A percentile compares a stretch with the other conserved stretches of the same genome.
Evolutionary conservation across 2,329 filamentous ascomycete species (phyloP).

Genomic region (Claviceps cyperi): DNA sequence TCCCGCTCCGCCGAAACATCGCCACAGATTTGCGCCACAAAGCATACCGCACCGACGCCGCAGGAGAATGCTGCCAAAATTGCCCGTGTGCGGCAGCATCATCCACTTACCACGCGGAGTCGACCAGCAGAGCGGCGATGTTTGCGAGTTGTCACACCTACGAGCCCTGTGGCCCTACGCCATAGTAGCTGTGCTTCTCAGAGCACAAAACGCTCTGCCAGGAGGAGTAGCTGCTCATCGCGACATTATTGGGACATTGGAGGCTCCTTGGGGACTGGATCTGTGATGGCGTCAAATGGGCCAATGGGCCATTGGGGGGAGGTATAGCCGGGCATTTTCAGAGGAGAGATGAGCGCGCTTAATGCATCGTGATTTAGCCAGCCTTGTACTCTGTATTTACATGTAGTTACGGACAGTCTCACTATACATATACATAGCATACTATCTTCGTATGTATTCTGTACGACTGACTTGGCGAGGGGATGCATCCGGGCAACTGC

Average conservation of each 20-base stretch:
- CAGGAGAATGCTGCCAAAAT: slow-evolving; percentile 62
- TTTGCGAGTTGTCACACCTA: slow-evolving; percentile 39
- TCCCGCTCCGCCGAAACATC: slow-evolving; percentile 27
- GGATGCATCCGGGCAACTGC: too few species aligned
- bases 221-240: slow-evolving; percentile 54
- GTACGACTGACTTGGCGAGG: too few species aligned
- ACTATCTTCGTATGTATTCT: too few species aligned
- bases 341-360: neutral
- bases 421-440: too few species aligned
- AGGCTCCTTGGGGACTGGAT: slow-evolving; percentile 63
- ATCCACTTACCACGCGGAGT: slow-evolving; percentile 59
- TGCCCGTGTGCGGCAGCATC: slow-evolving; percentile 74
- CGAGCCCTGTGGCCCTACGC: slow-evolving; percentile 32
- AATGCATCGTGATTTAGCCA: neutral
- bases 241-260: slow-evolving; percentile 90
- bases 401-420: neutral
- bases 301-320: slow-evolving; percentile 70
- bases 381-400: neutral
- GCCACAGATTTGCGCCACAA: slow-evolving; percentile 27
- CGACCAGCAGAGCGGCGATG: slow-evolving; percentile 38
- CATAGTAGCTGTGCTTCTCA: slow-evolving; percentile 72
- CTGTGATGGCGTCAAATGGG: slow-evolving; percentile 50
- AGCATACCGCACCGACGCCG: slow-evolving; percentile 33
- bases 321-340: slow-evolving; percentile 27
- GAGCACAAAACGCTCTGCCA: slow-evolving; percentile 61